Percentiles rank a stretch among this genome's conserved stretches.
Evolutionary conservation across 257 asterid species (phyloP).

Genomic region (Solanum chmielewskii): DNA sequence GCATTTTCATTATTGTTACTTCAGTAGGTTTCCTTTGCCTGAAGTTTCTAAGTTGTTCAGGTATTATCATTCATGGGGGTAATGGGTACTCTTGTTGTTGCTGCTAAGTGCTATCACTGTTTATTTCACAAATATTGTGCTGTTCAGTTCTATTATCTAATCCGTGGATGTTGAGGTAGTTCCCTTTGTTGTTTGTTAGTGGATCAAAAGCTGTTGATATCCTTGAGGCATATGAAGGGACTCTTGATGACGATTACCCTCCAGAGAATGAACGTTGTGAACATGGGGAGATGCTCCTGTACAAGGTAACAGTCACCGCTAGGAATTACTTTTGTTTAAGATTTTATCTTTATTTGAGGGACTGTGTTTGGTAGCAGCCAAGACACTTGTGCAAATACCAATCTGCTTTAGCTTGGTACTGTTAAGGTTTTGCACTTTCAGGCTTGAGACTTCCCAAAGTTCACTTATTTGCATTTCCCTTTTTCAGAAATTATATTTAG

Average conservation of each 20-base stretch:
- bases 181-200: slow-evolving; percentile 29
- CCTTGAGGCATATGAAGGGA: slow-evolving; percentile 98
- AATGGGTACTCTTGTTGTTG: background rate
- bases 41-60: background rate
- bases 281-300: slow-evolving; percentile 97
- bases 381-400: background rate
- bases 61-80: background rate
- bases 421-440: background rate
- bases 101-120: background rate
- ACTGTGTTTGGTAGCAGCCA: background rate
- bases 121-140: background rate
- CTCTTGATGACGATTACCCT: slow-evolving; percentile 95
- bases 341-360: background rate
- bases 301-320: slow-evolving; percentile 53
- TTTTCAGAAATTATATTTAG: background rate
- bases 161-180: background rate
- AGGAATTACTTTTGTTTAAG: background rate
- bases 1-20: background rate
- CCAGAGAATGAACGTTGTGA: slow-evolving; percentile 93
- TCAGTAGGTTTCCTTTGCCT: background rate
- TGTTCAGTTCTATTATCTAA: background rate
- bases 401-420: background rate
- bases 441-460: background rate
- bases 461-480: background rate
- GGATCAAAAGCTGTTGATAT: slow-evolving; percentile 92